Evolutionary conservation across 108 stramenopile species (phyloP).

Genomic region (Cyclotella distinguenda): DNA sequence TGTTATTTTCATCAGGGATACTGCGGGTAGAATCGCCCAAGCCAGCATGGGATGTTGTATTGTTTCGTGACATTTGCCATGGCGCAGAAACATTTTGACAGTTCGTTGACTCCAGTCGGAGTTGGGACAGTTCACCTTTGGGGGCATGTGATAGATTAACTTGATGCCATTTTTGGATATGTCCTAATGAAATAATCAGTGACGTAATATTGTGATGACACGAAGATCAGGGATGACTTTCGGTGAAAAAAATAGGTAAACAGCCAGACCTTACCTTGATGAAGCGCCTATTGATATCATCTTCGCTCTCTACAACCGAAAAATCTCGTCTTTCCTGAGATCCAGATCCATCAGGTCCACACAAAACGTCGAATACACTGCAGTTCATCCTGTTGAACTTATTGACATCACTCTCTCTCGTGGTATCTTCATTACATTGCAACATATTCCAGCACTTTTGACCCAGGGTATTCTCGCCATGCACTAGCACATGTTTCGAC

Average conservation of each 20-base stretch:
- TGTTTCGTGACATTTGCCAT: constrained; percentile 45
- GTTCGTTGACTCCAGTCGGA: constrained; percentile 50
- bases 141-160: constrained; percentile 56
- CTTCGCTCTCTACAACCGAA: constrained; percentile 23
- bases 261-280: constrained; percentile 25
- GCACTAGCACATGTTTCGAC: neutral
- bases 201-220: neutral
- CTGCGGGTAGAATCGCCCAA: constrained; percentile 58
- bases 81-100: constrained; percentile 53
- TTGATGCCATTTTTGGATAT: constrained; percentile 51
- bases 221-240: neutral
- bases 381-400: constrained; percentile 2
- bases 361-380: constrained; percentile 1
- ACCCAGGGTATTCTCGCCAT: neutral
- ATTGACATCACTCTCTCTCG: neutral
- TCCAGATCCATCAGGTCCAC: neutral
- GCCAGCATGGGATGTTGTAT: constrained; percentile 55
- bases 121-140: constrained; percentile 11
- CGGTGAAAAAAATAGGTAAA: neutral
- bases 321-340: constrained; percentile 3
- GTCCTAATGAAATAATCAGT: constrained; percentile 32
- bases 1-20: constrained; percentile 9
- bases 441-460: constrained; percentile 19
- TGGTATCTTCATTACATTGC: constrained; percentile 24
- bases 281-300: constrained; percentile 19